Evolutionary conservation across 75 land plant species (phyloP).

Genomic region (Picea sitchensis): DNA sequence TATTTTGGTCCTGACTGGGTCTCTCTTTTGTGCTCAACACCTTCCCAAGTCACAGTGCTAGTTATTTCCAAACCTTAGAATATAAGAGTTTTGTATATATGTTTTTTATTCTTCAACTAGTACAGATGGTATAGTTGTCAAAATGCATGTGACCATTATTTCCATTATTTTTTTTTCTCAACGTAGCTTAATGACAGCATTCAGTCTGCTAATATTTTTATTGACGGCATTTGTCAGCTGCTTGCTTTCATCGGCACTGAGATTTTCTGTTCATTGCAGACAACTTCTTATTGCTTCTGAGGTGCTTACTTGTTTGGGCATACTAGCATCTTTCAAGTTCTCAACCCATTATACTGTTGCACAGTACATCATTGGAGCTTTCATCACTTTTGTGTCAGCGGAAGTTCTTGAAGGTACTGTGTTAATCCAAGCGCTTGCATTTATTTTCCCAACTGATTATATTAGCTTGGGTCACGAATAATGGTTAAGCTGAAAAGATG

Average conservation of each 20-base stretch:
- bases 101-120: too few species aligned
- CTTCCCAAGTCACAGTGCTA: background rate
- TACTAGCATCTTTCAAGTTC: slow-evolving; percentile 51
- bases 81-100: too few species aligned
- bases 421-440: background rate
- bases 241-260: background rate
- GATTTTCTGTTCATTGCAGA: slow-evolving; percentile 34
- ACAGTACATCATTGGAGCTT: slow-evolving; percentile 67
- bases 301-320: slow-evolving; percentile 61
- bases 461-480: background rate
- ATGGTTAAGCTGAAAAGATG: background rate
- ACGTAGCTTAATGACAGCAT: background rate
- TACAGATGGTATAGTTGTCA: too few species aligned
- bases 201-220: too few species aligned
- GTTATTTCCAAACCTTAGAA: too few species aligned
- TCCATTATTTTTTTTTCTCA: background rate
- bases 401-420: slow-evolving; percentile 82
- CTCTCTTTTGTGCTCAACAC: background rate
- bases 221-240: background rate
- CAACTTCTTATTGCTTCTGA: slow-evolving; percentile 71
- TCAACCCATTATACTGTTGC: slow-evolving; percentile 46
- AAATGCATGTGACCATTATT: background rate
- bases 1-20: too few species aligned
- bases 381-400: slow-evolving; percentile 66
- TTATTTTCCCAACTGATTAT: background rate